Conservation (phyloP, 2,329 filamentous ascomycete species). For the Phyllosticta citriasiana region DNA sequence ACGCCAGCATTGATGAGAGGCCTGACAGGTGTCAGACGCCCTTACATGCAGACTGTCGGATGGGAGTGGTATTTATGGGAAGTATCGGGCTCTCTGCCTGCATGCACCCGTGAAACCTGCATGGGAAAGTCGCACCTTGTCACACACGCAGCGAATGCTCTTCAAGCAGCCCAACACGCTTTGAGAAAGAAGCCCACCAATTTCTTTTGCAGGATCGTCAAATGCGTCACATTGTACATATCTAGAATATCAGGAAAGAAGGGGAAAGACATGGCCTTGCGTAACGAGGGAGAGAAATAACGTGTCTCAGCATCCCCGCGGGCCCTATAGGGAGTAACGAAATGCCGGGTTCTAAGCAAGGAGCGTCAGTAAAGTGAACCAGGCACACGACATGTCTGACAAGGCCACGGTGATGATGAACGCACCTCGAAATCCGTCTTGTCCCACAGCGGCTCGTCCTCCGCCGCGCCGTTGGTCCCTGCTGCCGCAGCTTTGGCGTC, state of each 20-base stretch:
- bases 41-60: background rate
- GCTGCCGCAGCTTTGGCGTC: conserved; percentile 16
- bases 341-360: conserved; percentile 3
- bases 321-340: conserved; percentile 4
- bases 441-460: conserved; percentile 2
- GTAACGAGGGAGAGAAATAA: background rate
- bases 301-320: background rate
- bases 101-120: background rate
- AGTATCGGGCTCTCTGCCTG: background rate
- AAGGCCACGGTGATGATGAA: background rate
- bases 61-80: background rate
- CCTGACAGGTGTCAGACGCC: background rate
- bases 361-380: background rate
- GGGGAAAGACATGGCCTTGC: background rate
- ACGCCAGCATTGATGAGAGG: background rate
- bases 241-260: background rate
- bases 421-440: conserved; percentile 9
- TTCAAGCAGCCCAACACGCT: background rate
- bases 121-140: background rate
- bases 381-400: background rate
- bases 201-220: background rate
- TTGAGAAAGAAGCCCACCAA: background rate
- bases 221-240: background rate
- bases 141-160: background rate
- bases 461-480: background rate